phyloP scores from a whole-genome alignment of 2,329 filamentous ascomycete genomes.

The Arthrobotrys musiformis region DNA sequence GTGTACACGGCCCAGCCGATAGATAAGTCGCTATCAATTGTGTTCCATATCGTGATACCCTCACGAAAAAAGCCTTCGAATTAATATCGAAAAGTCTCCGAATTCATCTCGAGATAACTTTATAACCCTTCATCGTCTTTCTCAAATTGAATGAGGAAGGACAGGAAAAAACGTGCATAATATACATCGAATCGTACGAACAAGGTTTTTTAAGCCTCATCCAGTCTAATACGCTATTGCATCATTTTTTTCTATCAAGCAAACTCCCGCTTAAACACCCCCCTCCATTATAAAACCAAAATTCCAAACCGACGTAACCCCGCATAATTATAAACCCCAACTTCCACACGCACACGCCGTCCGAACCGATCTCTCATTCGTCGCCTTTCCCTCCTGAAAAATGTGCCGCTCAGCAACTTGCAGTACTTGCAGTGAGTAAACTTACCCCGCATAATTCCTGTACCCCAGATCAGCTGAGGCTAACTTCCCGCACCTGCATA shows the following conservation, averaged over 20 bases:
- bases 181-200: too few relatives aligned
- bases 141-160: not conserved
- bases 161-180: not conserved
- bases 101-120: conserved; percentile 11
- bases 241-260: not conserved
- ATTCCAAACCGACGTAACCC: not conserved
- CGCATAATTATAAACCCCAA: not conserved
- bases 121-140: conserved; percentile 12
- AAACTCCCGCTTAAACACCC: not conserved
- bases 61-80: conserved; percentile 8
- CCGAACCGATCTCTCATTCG: not conserved
- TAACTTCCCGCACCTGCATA: conserved; percentile 37
- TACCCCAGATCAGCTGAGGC: conserved; percentile 22
- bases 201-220: not conserved
- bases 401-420: conserved; percentile 46
- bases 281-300: not conserved
- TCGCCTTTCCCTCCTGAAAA: not conserved
- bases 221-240: not conserved
- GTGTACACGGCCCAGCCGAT: conserved; percentile 18
- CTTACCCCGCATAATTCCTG: not conserved
- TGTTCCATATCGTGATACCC: not conserved
- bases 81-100: conserved; percentile 43
- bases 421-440: conserved; percentile 27
- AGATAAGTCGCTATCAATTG: not conserved
- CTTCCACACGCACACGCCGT: not conserved